Evolutionary conservation across 202 grass and related monocot species (phyloP), one percentile per base, ranked within the genome.

Genomic region (Panicum hallii): DNA sequence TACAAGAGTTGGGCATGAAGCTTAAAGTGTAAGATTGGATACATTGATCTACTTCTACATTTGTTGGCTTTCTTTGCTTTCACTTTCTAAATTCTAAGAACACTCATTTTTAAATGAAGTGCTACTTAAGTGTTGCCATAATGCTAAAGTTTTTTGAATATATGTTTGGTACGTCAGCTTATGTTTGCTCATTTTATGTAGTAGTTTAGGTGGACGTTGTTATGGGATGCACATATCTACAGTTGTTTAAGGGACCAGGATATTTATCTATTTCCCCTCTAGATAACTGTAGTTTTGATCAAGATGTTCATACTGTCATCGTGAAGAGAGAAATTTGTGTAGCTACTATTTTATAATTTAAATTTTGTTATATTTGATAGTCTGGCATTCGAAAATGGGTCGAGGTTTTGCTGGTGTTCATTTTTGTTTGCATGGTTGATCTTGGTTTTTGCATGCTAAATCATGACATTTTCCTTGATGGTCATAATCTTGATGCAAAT

Each of bases 1-100:
- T 98, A 80, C 96, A 98, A 78, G 96, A 98, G 72, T 93, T 98
- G 46, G 96, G 96, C 86, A 98, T 98, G 89, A 88, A 84, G 89
- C 91, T 98, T 72, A 98, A 95, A 98, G 93, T 98, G 96, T 98
- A 95, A 98, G 96, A 75, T 66, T 63, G 28, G 22, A 67, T 60
- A 73, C 43, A 38, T 63, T 62, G 9, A 44, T 74, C 58, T 65
- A 60, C 16, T 46, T 74, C 48, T 43, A 44, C 63, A n/a, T 61
- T 55, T 82, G n/a, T 63, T 73, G 17, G 9, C 28, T 67, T 28
- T 54, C 28, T 42, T 45, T 30, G 47, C 50, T 79, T 56, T 7
- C 9, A 4, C 11, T 80, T 20, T 34, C 58, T 40, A 52, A 70
- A 76, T 41, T 38, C 50, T 48, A 52, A 70, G 44, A 78, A 86